These are phyloP conservation scores for Neurospora sp. DNA, from an alignment of 495 filamentous ascomycete genomes.

Conservation along the genomic window DNA sequence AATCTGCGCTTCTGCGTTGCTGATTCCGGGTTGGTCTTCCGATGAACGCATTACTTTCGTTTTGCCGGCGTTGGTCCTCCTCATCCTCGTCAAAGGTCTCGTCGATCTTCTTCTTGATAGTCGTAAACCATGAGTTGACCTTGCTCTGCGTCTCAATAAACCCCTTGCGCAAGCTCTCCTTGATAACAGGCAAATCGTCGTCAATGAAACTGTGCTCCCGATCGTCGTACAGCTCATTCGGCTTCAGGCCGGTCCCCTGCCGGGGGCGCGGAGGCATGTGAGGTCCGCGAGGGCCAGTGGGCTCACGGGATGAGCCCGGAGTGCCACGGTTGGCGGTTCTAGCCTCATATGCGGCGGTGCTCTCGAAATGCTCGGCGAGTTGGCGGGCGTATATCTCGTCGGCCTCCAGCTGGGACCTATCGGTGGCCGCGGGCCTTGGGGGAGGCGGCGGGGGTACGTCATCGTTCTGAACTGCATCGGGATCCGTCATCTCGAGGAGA, in stretches of 20 bases:
- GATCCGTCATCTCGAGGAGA: slow-evolving; percentile 90
- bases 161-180: slow-evolving; percentile 86
- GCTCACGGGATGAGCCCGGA: not conserved
- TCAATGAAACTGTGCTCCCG: slow-evolving; percentile 79
- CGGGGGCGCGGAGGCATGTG: slow-evolving; percentile 20
- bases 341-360: slow-evolving; percentile 40
- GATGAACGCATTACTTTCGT: slow-evolving; percentile 23
- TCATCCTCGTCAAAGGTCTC: slow-evolving; percentile 60
- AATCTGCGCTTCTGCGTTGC: slow-evolving; percentile 65
- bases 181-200: slow-evolving; percentile 89
- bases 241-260: slow-evolving; percentile 37
- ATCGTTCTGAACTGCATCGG: slow-evolving; percentile 60
- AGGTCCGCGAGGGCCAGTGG: slow-evolving; percentile 13
- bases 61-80: slow-evolving; percentile 33
- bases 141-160: slow-evolving; percentile 90
- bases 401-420: slow-evolving; percentile 70
- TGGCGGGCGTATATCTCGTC: slow-evolving; percentile 93
- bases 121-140: slow-evolving; percentile 86
- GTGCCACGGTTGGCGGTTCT: slow-evolving; percentile 34
- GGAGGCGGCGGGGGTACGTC: slow-evolving; percentile 54
- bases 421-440: slow-evolving; percentile 53
- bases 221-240: slow-evolving; percentile 45
- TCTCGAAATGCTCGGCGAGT: slow-evolving; percentile 82
- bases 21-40: slow-evolving; percentile 29
- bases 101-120: slow-evolving; percentile 82